These are phyloP conservation scores for Trichoderma afroharzianum DNA, from an alignment of 2,329 filamentous ascomycete genomes.

Conservation along the genomic window DNA sequence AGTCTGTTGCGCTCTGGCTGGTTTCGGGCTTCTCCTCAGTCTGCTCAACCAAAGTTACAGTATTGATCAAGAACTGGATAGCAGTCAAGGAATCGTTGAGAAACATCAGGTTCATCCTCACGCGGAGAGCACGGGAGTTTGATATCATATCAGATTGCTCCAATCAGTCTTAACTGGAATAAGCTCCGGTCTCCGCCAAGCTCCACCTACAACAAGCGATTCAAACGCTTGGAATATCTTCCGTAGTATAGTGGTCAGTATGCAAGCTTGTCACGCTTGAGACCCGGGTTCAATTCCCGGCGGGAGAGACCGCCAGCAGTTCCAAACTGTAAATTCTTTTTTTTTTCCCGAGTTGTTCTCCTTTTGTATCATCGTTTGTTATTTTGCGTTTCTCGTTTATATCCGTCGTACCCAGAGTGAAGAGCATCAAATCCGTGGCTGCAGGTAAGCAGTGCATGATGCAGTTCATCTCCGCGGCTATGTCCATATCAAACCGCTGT, in stretches of 20 bases:
- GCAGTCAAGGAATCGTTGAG: background rate
- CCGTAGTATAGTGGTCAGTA: conserved; percentile 17
- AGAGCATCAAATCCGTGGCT: background rate
- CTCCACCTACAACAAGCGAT: conserved; percentile 6
- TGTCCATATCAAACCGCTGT: background rate
- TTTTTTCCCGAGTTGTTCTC: background rate
- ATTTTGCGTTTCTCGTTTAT: background rate
- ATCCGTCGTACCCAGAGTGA: background rate
- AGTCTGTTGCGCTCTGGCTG: background rate
- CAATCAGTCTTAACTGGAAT: background rate
- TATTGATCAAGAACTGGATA: background rate
- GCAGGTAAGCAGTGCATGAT: background rate
- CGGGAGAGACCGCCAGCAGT: background rate
- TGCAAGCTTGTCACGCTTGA: conserved; percentile 17
- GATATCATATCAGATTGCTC: background rate
- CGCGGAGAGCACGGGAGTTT: background rate
- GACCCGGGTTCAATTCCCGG: conserved; percentile 17
- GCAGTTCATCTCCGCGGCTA: background rate
- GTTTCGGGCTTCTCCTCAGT: background rate
- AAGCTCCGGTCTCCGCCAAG: background rate
- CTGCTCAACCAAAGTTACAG: background rate
- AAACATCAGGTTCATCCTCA: background rate
- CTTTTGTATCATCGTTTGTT: background rate
- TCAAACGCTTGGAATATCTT: background rate
- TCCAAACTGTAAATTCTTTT: background rate